A percentile compares a stretch with the other conserved stretches of the same genome.
Evolutionary conservation across 371 early-diverging fungal genomes (phyloP).

Genomic region (Zopfochytrium polystomum): DNA sequence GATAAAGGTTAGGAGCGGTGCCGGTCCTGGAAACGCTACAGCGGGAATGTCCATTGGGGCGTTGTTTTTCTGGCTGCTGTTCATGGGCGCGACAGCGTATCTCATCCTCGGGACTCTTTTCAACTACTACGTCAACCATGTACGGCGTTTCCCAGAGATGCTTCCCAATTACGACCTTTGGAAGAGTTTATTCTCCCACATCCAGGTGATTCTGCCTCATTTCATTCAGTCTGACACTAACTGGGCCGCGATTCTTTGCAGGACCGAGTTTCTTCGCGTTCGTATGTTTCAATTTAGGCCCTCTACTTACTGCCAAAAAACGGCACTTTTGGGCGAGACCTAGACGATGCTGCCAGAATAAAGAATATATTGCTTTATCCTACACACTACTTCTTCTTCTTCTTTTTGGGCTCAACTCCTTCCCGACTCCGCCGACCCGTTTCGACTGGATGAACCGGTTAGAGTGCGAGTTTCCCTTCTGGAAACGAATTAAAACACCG

Average conservation of each 20-base stretch:
- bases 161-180: constrained; percentile 24
- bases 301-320: no score
- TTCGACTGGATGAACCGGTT: constrained; percentile 9
- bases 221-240: no score
- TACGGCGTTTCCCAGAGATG: constrained; percentile 20
- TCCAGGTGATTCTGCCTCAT: no score
- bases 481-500: constrained; percentile 1
- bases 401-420: constrained; percentile 26
- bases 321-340: no score
- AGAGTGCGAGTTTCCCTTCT: background rate
- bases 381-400: constrained; percentile 20
- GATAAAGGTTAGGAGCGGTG: constrained; percentile 1
- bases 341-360: background rate
- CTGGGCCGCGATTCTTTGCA: no score
- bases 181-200: constrained; percentile 11
- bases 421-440: constrained; percentile 18
- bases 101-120: constrained; percentile 17
- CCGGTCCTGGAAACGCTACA: background rate
- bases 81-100: constrained; percentile 15
- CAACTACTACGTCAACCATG: constrained; percentile 17
- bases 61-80: constrained; percentile 16
- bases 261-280: no score
- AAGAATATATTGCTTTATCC: background rate
- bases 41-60: constrained; percentile 14
- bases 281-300: no score